Evolutionary conservation across 1,284 basidiomycete species (phyloP), one percentile per base, ranked within the genome.

Genomic region (Puccinia horiana): DNA sequence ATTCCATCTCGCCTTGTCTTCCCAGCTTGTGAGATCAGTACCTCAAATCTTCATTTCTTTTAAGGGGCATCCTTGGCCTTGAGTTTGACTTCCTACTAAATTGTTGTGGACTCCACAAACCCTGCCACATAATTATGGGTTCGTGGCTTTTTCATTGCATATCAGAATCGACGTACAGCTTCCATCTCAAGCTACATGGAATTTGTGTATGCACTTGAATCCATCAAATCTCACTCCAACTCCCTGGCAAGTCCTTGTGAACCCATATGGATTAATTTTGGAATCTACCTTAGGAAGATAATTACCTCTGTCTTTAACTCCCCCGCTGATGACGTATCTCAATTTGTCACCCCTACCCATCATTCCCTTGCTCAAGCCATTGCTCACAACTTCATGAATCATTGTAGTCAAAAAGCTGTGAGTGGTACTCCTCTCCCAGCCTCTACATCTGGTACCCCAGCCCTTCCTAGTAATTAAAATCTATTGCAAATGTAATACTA

Each of bases 321-420:
- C 9, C 65, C 65, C 6, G 3, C 37, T 35, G 65, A 69, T n/a
- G 44, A 69, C 20, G 44, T 44, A 8, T 69, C 65, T 2, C 37
- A 44, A 37, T 69, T 69, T 16, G 14, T 69, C 2, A 44, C 65
- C 16, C 37, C 65, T 1, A 69, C 65, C 26, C 44, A n/a, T 40
- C 65, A 69, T 44, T 2, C 65, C 40, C 65, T 69, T n/a, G 65
- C 37, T n/a, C 65, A 44, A 44, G 65, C 65, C 6, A 69, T 47
- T 44, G 65, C 65, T 8, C 65, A 69, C 35, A 40, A 69, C 20
- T 69, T 69, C 40, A 44, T 69, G 35, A 69, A 69, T 37, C 29
- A 67, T 18, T 69, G 40, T 42, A 44, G 23, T 40, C 8, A 8
- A 40, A 52, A 20, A 52, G n/a, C n/a, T n/a, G n/a, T n/a, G n/a